Base-by-base conservation (phyloP, 2,329 filamentous ascomycete species). In the Xylariaceae sp. region DNA sequence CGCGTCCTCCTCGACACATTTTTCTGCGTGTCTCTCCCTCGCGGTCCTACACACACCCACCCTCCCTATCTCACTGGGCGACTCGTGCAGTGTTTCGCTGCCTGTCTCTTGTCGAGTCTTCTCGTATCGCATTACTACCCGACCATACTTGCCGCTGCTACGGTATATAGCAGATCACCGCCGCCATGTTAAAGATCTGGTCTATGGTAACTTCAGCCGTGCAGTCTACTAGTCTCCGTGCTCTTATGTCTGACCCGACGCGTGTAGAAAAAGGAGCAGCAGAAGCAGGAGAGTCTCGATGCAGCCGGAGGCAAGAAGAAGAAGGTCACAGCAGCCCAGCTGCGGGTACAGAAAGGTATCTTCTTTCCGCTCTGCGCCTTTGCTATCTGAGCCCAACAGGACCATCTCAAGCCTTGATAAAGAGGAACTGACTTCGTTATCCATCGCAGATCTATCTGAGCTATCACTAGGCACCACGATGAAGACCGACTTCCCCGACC, bases 151-250 rank as follows among this genome's bases (percentile, higher is more conserved):
- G 30, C 5, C 12, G 31, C 32, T 36, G 33, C 15, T 33, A 45
- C 49, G 22, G 41, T 48, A 42, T 45, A 51, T 53, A 57, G 63
- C 58, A 18, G 15, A 41, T 5, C 45, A 18, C 32, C 45, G 39
- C 46, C 75, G 91, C 76, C 67, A 97, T 97, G 94, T 81, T 96
- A 79, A 97, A 97, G 77, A 96, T 97, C 78, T 97, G 92, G 94
- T 95, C 90, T 64, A 96, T 97, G 92, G 90, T 95, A 77, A 45
- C 79, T 40, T 14, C 27, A 7, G 22, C 7, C 22, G 4, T 7
- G 22, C 32, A 17, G 17, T n/a, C n/a, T 11, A 32, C 36, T 12
- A 1, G 7, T n/a, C 43, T 2, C 3, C n/a, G 31, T 11, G 11
- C n/a, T 38, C 31, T n/a, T n/a, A 9, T 45, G 31, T 39, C 47